Percentiles rank a stretch among this genome's conserved stretches.
phyloP scores from a whole-genome alignment of 768 basidiomycete species.

The Melanogaster broomeanus region DNA sequence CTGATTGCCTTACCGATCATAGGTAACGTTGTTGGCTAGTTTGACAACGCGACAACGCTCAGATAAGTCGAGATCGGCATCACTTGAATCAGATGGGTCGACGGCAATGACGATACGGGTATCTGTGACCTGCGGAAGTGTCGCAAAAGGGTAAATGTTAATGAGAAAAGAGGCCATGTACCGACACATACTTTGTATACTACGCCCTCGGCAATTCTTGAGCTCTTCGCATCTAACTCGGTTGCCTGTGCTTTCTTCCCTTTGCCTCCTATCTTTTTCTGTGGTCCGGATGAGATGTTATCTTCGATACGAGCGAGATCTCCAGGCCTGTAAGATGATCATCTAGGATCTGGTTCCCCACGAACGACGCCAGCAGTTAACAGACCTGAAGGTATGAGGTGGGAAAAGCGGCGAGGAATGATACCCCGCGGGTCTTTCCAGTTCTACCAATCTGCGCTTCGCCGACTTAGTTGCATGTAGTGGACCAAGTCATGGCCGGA shows the following conservation, averaged over 20 bases:
- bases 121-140: conserved; percentile 63
- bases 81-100: conserved; percentile 57
- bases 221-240: conserved; percentile 39
- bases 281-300: conserved; percentile 45
- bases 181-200: conserved; percentile 68
- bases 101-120: conserved; percentile 81
- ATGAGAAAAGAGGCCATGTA: neutral
- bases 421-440: conserved; percentile 82
- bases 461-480: conserved; percentile 24
- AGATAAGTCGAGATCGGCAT: conserved; percentile 75
- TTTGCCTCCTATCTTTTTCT: conserved; percentile 45
- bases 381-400: conserved; percentile 81
- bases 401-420: conserved; percentile 73
- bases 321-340: conserved; percentile 58
- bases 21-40: conserved; percentile 90
- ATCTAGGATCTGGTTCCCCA: conserved; percentile 9
- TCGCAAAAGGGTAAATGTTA: neutral
- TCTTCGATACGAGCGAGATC: conserved; percentile 88
- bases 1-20: conserved; percentile 60
- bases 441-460: conserved; percentile 74
- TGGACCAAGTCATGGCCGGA: neutral
- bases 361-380: neutral
- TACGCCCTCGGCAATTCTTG: conserved; percentile 66
- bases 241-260: conserved; percentile 42
- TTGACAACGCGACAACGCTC: conserved; percentile 86